Conservation (phyloP, 495 filamentous ascomycete genomes). For the Penicillium subrubescens region DNA sequence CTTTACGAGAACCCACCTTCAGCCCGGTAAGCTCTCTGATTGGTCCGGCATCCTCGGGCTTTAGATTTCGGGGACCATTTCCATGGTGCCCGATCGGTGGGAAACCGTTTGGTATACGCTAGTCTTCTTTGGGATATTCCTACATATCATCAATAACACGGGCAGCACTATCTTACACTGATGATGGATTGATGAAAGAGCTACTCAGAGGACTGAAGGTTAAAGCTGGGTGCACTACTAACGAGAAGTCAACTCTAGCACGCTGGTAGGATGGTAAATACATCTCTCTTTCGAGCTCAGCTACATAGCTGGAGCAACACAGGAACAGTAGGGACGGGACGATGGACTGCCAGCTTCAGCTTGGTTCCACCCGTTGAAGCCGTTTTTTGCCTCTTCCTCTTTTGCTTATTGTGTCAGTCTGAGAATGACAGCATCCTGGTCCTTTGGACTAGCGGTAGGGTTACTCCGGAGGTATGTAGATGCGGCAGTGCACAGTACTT, state of each 20-base stretch:
- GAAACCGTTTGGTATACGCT: slow-evolving; percentile 21
- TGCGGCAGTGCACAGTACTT: not conserved
- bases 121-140: not conserved
- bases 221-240: too few relatives aligned
- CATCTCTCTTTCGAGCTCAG: not conserved
- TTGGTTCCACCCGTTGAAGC: slow-evolving; percentile 16
- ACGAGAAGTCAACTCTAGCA: not conserved
- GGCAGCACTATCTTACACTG: not conserved
- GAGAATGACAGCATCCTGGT: not conserved
- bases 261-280: not conserved
- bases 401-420: not conserved
- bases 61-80: slow-evolving; percentile 33
- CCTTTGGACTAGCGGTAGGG: not conserved
- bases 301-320: not conserved
- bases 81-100: slow-evolving; percentile 32
- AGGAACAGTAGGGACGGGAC: not conserved
- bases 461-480: not conserved
- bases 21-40: slow-evolving; percentile 5
- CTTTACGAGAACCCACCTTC: not conserved
- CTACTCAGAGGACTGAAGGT: not conserved
- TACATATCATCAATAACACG: not conserved
- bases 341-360: not conserved
- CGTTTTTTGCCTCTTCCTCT: slow-evolving; percentile 5
- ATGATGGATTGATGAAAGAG: not conserved
- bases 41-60: slow-evolving; percentile 26